Evolutionary conservation across 148 eudicot species (phyloP), one percentile per base, ranked within the genome.

Genomic region (Rhododendron kiyosumense): DNA sequence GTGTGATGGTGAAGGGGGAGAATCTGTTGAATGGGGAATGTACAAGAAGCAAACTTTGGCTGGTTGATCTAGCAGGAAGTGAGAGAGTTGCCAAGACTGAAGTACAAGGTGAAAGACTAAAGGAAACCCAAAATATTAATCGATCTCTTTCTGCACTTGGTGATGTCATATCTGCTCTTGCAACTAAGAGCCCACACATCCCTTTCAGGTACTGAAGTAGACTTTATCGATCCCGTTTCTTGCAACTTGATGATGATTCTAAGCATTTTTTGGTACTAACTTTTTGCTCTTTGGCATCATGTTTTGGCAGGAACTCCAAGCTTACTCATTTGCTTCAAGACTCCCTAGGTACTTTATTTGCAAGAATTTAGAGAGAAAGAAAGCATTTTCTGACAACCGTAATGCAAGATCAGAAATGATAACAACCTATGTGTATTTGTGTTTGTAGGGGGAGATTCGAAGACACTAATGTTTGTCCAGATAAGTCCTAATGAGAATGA

Each of bases 291-390:
- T 84, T 0, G 24, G 81, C 48, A 4, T 9, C 65, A 6, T 88
- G 87, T 91, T 26, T 82, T 24, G 87, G 88, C 91, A 95, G 99
- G 93, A 97, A 97, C 88, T 97, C 98, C 61, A 97, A 95, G 93
- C 99, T 97, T 84, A 97, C 99, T 41, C 98, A 97, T 89, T 87
- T 97, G 90, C 98, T 97, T 86, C 99, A 97, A 87, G 98, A 95
- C 89, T 97, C 99, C 65, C 88, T 97, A 91, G 99, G 99, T 96
- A 95, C 83, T 86, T 78, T 48, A 34, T 79, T 76, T 45, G 41
- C 82, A n/a, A 87, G 69, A 41, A 43, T 71, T 76, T 46, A 65
- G 52, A 36, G 57, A 2, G 26, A 45, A 28, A 45, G 78, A 67
- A 41, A 18, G 7, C 24, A 83, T 18, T n/a, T 83, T 26, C 57